Percentiles rank a stretch among this genome's conserved stretches.
These are phyloP conservation scores for Eutrema heterophyllum DNA, from an alignment of 345 rosid species.

Conservation along the genomic window DNA sequence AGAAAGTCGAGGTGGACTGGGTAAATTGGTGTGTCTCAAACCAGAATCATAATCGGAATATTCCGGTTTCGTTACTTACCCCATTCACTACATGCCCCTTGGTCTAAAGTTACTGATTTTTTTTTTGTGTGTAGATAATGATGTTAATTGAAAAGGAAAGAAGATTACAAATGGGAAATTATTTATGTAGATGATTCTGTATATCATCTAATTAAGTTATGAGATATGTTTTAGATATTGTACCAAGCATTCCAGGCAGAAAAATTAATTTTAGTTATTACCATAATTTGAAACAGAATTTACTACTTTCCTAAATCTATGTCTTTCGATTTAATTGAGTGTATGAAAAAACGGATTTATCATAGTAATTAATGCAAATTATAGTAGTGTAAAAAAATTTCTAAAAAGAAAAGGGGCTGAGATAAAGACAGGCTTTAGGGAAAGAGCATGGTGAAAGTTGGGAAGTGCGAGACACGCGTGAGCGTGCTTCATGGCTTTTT, in stretches of 20 bases:
- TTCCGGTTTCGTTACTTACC: not conserved
- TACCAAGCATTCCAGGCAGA: not conserved
- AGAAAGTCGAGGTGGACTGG: not conserved
- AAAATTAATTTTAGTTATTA: not conserved
- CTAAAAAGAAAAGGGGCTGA: not conserved
- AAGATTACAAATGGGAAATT: not conserved
- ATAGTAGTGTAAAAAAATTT: not conserved
- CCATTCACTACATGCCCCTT: not conserved
- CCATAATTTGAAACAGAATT: not conserved
- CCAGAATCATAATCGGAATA: not conserved
- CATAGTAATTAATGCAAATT: not conserved
- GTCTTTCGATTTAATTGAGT: not conserved
- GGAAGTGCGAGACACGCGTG: conserved; percentile 35
- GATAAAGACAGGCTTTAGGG: conserved; percentile 22
- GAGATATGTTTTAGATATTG: conserved; percentile 17
- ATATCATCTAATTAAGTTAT: conserved; percentile 1
- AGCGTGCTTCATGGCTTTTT: conserved; percentile 34
- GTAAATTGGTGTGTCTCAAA: not conserved
- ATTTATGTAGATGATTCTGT: conserved; percentile 11
- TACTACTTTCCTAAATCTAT: not conserved
- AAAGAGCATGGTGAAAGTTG: conserved; percentile 8
- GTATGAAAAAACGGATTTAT: not conserved
- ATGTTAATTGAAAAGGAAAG: not conserved
- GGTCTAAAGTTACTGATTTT: not conserved
- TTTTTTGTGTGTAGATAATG: not conserved